Base-by-base conservation (phyloP, 1,139 yeast species). In the Kurtzmaniella quercitrusa region DNA sequence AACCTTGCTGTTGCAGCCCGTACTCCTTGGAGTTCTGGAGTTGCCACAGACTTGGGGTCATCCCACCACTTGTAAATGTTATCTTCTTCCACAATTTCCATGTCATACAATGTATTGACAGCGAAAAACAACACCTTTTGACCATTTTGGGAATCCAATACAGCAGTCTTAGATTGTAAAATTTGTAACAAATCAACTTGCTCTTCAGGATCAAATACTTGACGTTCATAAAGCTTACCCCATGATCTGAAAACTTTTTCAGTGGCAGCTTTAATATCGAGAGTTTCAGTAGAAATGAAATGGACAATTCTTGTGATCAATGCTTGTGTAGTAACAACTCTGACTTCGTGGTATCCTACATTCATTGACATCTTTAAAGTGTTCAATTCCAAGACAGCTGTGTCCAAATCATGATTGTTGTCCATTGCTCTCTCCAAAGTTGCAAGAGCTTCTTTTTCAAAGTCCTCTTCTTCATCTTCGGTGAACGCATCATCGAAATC, bases 301-400 rank as follows among this genome's bases (percentile, higher is more conserved):
- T 86, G 87, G 45, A 78, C 73, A 17, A 87, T 78, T 56, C 94
- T 77, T 41, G 71, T 70, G 40, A 89, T 58, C 55, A 93, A 71
- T 0, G 97, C 94, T 40, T 75, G 73, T 34, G 82, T 71, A 0
- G 96, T 89, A 6, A 96, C 95, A 34, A 70, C 65, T 59, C 98
- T 79, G 12, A 93, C 97, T 58, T 91, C 96, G 57, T 88, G 95
- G 62, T 93, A 93, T 0, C 94, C 78, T 12, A 90, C 98, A 60
- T 93, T 90, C 93, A 91, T 85, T 52, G 96, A 87, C 98, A 94
- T 93, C 66, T 98, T 79, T 57, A 94, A 74, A 0, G 98, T 93
- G 60, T 91, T 91, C 57, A 93, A 77, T 65, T 93, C 98, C 51
- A 94, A 70, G 53, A 89, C 70, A 0, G 98, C 97, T 11, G 96